Evolutionary conservation across 805 yeast species (phyloP).

Genomic region (Lipomyces chichibuensis): DNA sequence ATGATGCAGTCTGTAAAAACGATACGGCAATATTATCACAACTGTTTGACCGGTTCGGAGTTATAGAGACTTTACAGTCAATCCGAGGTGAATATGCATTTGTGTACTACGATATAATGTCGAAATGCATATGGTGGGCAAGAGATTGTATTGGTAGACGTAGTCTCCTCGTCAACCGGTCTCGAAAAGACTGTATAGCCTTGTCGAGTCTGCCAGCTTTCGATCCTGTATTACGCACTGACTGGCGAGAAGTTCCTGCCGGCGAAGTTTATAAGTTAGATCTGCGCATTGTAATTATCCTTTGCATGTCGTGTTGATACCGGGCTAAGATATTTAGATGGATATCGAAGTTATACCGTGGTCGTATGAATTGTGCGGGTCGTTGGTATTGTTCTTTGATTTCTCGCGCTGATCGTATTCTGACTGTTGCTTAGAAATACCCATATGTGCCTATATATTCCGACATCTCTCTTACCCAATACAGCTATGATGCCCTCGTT

Average conservation of each 20-base stretch:
- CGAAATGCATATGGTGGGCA: constrained; percentile 64
- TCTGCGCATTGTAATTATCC: not conserved
- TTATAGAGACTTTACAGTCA: constrained; percentile 49
- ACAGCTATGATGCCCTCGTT: constrained; percentile 24
- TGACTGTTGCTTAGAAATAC: constrained; percentile 6
- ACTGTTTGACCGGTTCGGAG: constrained; percentile 45
- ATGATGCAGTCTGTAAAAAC: constrained; percentile 45
- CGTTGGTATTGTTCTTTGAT: not conserved
- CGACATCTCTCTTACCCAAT: not conserved
- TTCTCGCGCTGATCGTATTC: not conserved
- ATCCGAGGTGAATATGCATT: constrained; percentile 85
- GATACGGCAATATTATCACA: constrained; percentile 64
- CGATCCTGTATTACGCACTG: constrained; percentile 24
- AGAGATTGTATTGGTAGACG: constrained; percentile 83
- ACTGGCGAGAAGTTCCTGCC: constrained; percentile 56
- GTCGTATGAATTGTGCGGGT: constrained; percentile 2
- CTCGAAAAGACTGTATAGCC: constrained; percentile 5
- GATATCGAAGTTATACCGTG: constrained; percentile 1
- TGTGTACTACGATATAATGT: constrained; percentile 48
- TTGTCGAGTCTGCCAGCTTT: constrained; percentile 32
- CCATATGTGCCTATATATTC: constrained; percentile 11
- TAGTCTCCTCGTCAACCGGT: constrained; percentile 54
- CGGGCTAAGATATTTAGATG: not conserved
- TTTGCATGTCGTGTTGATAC: not conserved
- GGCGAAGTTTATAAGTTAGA: constrained; percentile 50